Evolutionary conservation across 2,329 filamentous ascomycete genomes (phyloP).

Genomic region (Aspergillus caelatus): DNA sequence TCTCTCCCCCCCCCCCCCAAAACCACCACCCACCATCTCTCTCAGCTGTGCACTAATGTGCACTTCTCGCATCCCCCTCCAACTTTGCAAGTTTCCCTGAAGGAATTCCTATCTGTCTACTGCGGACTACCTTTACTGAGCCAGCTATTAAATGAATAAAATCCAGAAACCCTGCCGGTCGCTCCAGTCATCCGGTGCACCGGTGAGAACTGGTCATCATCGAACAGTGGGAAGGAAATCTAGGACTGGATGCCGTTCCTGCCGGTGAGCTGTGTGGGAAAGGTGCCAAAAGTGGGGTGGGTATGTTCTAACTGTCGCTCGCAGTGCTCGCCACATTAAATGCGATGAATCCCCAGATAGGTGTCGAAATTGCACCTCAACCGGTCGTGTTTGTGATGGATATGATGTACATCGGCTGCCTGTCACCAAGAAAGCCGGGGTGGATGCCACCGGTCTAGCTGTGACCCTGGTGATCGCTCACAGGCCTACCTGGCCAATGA

Average conservation of each 20-base stretch:
- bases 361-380: not conserved
- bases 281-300: too few relatives aligned
- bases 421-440: not conserved
- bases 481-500: not conserved
- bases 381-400: not conserved
- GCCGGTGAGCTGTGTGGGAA: not conserved
- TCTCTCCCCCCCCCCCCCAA: too few relatives aligned
- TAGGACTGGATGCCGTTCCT: conserved; percentile 1
- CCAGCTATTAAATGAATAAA: too few relatives aligned
- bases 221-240: not conserved
- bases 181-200: not conserved
- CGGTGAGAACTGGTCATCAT: not conserved
- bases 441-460: not conserved
- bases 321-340: not conserved
- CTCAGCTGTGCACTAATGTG: too few relatives aligned
- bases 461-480: not conserved
- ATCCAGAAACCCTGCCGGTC: too few relatives aligned
- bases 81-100: too few relatives aligned
- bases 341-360: not conserved
- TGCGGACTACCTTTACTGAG: too few relatives aligned
- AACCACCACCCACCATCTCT: too few relatives aligned
- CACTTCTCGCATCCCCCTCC: too few relatives aligned
- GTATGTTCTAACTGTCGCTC: not conserved
- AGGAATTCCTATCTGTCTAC: too few relatives aligned
- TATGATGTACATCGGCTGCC: conserved; percentile 1